Base-by-base conservation (phyloP, 768 basidiomycete genomes). In the Trametes sanguinea region DNA sequence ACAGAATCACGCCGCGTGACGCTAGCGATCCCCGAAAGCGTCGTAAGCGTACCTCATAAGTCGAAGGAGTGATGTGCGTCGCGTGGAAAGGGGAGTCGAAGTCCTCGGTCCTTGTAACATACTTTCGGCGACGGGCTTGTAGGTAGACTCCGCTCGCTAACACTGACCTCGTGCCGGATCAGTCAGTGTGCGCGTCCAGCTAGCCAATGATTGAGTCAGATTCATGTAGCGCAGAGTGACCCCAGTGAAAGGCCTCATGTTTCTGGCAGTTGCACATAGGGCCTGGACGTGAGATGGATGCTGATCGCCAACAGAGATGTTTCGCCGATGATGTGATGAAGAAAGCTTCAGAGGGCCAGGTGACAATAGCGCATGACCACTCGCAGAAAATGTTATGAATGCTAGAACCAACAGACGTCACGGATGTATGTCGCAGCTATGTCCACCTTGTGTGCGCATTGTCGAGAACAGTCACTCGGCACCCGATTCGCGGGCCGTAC, bases 361-460 rank as follows among this genome's bases (percentile, higher is more conserved):
- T 62, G 61, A 62, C 61, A 17, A 40, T n/a, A 39, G 14, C 61
- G 54, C 50, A 62, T 62, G 61, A 62, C 53, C 54, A 16, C 9
- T 13, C 11, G n/a, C 45, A 5, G 11, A 27, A 2, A 17, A 39
- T 27, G 40, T 29, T 6, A 46, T 43, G 42, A 43, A n/a, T 43
- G 42, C 42, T 14, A 43, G 42, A n/a, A 43, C n/a, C 14, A n/a
- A 43, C n/a, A 5, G 14, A n/a, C 13, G 13, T 43, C n/a, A 43
- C 42, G 42, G 14, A 43, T 6, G 42, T 43, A 43, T 16, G 14
- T 16, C 42, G 8, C 7, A 16, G 42, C 4, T 43, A 43, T 43
- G n/a, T 43, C 42, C 42, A 43, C 42, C 42, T 43, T 43, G 5
- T 16, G 42, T 43, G n/a, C 42, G 14, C 42, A 14, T 14, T 13